Base-by-base conservation (phyloP, 1,284 basidiomycete species). In the Irpex lacteus region DNA sequence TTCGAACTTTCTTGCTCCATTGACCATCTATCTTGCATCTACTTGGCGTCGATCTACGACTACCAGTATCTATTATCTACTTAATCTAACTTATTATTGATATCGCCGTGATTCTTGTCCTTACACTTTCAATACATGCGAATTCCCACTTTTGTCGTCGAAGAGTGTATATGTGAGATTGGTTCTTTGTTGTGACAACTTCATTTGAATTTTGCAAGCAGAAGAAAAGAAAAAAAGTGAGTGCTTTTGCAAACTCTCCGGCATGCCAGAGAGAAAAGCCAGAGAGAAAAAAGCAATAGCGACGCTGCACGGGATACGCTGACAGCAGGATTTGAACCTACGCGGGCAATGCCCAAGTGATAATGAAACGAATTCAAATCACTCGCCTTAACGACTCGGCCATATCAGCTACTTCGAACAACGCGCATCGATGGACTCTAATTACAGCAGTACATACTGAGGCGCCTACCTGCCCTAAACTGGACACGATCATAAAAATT, bases 351-450 rank as follows among this genome's bases (percentile, higher is more conserved):
- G 79, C 82, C 84, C 87, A 89, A 88, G 86, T 89, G 88, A 89
- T 90, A 75, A 47, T 79, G 81, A 70, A 70, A 9, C 26, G 13
- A 13, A 76, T 87, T 87, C 85, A 87, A 87, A 86, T 85, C 87
- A 86, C 83, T 87, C 86, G 85, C 87, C 87, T 88, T 89, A 89
- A 89, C 87, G 85, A 89, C 87, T 89, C 87, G 86, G 87, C 86
- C 87, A 89, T 88, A 83, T 84, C 85, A 88, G 85, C 85, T 79
- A 56, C 15, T 37, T 15, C 15, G 54, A 53, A 47, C 5, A 15
- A 15, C 40, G 5, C 9, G 11, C 13, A 53, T 53, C 52, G 9
- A 19, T 11, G 26, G 4, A 32, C 7, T 53, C 4, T 32, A 6
- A 34, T 34, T 34, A 34, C 32, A 34, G 2, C 32, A 6, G 32